These are phyloP conservation scores for Quercus ilex DNA, from an alignment of 306 rosid species.

Conservation along the genomic window DNA sequence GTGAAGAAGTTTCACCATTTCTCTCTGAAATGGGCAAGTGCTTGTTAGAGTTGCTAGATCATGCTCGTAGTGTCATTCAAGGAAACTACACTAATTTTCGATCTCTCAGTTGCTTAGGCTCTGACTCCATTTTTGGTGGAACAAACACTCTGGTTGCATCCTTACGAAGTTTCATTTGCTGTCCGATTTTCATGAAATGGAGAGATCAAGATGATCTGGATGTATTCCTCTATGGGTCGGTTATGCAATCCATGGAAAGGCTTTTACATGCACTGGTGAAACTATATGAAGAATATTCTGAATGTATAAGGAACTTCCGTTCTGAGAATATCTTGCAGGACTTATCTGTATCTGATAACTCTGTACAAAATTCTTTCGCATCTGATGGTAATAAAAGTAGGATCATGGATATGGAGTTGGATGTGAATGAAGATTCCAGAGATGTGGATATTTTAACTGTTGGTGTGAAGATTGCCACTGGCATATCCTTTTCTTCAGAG, in stretches of 20 bases:
- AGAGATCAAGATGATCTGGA: conserved; percentile 41
- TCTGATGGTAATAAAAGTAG: conserved; percentile 51
- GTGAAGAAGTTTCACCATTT: conserved; percentile 42
- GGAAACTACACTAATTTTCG: conserved; percentile 40
- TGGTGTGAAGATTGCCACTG: conserved; percentile 33
- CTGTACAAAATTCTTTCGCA: conserved; percentile 24
- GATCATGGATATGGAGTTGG: conserved; percentile 80
- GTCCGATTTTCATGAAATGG: conserved; percentile 53
- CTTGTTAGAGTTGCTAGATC: conserved; percentile 54
- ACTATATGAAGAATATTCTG: conserved; percentile 61
- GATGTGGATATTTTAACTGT: conserved; percentile 49
- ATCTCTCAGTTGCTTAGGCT: conserved; percentile 42
- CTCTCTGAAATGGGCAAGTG: conserved; percentile 46
- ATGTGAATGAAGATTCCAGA: conserved; percentile 60
- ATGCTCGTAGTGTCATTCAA: conserved; percentile 49
- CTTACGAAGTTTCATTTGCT: conserved; percentile 55
- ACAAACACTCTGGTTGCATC: conserved; percentile 43
- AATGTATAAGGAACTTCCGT: conserved; percentile 33
- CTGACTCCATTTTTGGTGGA: conserved; percentile 45
- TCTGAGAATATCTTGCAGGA: conserved; percentile 40
- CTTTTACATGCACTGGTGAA: conserved; percentile 61
- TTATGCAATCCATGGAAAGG: conserved; percentile 53
- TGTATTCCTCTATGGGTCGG: conserved; percentile 37
- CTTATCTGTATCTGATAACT: conserved; percentile 35
- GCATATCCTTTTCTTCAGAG: conserved; percentile 41